Evolutionary conservation across 2,329 filamentous ascomycete species (phyloP), one percentile per base, ranked within the genome.

Genomic region (Aspergillus eucalypticola): DNA sequence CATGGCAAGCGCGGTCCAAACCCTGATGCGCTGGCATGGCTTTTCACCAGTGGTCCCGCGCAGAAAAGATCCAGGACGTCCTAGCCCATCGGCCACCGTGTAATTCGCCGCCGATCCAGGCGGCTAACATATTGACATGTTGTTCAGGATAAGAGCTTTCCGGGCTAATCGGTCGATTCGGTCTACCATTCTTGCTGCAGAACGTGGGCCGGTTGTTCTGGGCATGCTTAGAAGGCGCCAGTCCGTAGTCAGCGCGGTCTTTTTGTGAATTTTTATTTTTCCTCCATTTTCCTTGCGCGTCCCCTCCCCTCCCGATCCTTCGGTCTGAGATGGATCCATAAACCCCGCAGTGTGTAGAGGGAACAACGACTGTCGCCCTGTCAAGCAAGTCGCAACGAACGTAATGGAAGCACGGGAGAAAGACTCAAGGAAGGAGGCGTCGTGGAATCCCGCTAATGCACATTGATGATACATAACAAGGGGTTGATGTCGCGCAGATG

Each of bases 11-110:
- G 64, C 63, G 57, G 67, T 69, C 68, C 59, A 65, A 66, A 68
- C 64, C 60, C 66, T 76, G 91, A 92, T 96, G 92, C 90, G 91
- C 84, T 96, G 92, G 91, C 91, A 88, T 88, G 82, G 83, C 83
- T 89, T 84, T 83, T 87, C 85, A 85, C 90, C 90, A 94, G 88
- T 93, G 87, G 84, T 88, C 86, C 82, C 82, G 82, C 84, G 58
- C 79, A 78, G 57, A 80, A 81, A 81, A 83, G 81, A 83, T 76
- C 74, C 77, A 79, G 79, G 56, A 61, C 80, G 82, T 82, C 76
- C 75, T 78, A 75, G 78, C 76, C 76, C 76, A 74, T 79, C 74
- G 77, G 72, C 72, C 69, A 72, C 65, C 66, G 65, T 71, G 67
- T 71, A 72, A 76, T 72, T 72, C 66, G 74, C 69, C 69, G 72